A percentile compares a stretch with the other conserved stretches of the same genome.
phyloP scores from a whole-genome alignment of 257 asterid species.

The Solanum okadae region DNA sequence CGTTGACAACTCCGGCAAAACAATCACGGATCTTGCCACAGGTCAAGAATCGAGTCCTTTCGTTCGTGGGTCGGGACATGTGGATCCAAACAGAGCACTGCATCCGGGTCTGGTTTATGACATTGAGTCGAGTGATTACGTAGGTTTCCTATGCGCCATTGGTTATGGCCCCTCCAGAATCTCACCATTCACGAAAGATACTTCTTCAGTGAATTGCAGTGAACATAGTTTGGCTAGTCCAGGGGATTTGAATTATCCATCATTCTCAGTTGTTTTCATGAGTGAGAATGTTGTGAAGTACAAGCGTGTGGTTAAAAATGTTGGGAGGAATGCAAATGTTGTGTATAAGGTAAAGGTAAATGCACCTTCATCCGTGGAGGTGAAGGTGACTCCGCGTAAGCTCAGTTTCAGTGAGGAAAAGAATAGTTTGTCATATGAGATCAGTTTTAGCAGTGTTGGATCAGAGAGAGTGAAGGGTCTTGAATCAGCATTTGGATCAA shows the following conservation, averaged over 20 bases:
- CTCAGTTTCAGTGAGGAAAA: conserved; percentile 36
- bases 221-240: conserved; percentile 34
- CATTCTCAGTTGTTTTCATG: conserved; percentile 63
- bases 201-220: conserved; percentile 44
- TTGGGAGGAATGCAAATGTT: conserved; percentile 29
- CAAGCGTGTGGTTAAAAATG: conserved; percentile 60
- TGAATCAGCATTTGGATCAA: conserved; percentile 53
- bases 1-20: background rate
- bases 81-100: conserved; percentile 43
- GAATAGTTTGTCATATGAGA: conserved; percentile 50
- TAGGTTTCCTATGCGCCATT: conserved; percentile 39
- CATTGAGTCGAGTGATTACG: conserved; percentile 27
- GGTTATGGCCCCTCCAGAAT: conserved; percentile 45
- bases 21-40: background rate
- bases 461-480: conserved; percentile 13
- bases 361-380: conserved; percentile 66
- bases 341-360: conserved; percentile 55
- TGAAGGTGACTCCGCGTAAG: conserved; percentile 55
- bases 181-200: conserved; percentile 31
- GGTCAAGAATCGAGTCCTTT: conserved; percentile 24
- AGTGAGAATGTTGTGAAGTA: conserved; percentile 37
- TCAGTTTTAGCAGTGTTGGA: conserved; percentile 32
- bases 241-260: conserved; percentile 79
- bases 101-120: conserved; percentile 66
- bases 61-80: conserved; percentile 62